Evolutionary conservation across 2,329 filamentous ascomycete species (phyloP).

Genomic region (Alternaria infectoria): DNA sequence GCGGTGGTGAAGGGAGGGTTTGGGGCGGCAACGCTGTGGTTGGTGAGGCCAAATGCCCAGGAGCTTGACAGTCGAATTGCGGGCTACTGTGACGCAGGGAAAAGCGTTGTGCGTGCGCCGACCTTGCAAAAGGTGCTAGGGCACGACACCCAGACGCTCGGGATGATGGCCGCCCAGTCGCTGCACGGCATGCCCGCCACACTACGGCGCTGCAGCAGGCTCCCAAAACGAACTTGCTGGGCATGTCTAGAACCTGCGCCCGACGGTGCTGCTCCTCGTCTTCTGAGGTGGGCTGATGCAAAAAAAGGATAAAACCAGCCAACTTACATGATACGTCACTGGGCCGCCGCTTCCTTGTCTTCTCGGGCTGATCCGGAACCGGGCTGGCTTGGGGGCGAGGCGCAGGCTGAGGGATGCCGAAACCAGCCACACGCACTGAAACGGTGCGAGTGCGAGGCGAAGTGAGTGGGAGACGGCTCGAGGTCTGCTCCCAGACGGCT

Average conservation of each 20-base stretch:
- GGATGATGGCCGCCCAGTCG: slow-evolving; percentile 19
- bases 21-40: slow-evolving; percentile 8
- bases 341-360: slow-evolving; percentile 3
- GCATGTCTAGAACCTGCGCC: slow-evolving; percentile 17
- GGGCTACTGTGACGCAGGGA: slow-evolving; percentile 6
- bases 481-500: background rate
- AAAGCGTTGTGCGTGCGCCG: slow-evolving; percentile 14
- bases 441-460: slow-evolving; percentile 4
- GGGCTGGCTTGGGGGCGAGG: slow-evolving; percentile 5
- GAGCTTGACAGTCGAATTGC: background rate
- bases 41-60: slow-evolving; percentile 6
- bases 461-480: slow-evolving; percentile 1
- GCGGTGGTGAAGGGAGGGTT: background rate
- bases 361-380: slow-evolving; percentile 20
- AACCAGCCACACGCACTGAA: slow-evolving; percentile 9
- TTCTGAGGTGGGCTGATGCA: slow-evolving; percentile 11
- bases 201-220: slow-evolving; percentile 6
- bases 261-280: background rate
- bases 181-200: slow-evolving; percentile 14
- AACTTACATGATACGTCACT: slow-evolving; percentile 23
- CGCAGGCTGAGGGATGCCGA: slow-evolving; percentile 9
- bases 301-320: background rate
- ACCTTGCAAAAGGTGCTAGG: slow-evolving; percentile 12
- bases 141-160: slow-evolving; percentile 21
- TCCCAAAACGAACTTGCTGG: slow-evolving; percentile 7